These are phyloP conservation scores for Penicillium samsonianum DNA, from an alignment of 495 filamentous ascomycete genomes.

Conservation along the genomic window DNA sequence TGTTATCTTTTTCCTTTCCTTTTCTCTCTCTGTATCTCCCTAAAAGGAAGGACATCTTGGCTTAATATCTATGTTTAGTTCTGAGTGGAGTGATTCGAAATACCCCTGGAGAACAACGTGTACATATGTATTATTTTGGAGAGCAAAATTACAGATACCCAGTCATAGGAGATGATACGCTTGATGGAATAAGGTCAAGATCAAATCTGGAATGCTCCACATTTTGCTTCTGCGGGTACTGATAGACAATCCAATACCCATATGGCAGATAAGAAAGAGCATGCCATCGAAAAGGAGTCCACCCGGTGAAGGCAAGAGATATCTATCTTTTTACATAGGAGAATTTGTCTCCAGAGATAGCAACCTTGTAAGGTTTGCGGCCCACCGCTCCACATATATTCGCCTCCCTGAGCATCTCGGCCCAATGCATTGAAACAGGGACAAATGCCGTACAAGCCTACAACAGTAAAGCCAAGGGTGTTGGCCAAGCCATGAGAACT, in stretches of 20 bases:
- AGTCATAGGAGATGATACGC: too few species aligned
- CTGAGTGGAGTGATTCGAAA: too few species aligned
- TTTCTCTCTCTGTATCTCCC: too few species aligned
- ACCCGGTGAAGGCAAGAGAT: slow-evolving; percentile 1
- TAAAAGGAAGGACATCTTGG: too few species aligned
- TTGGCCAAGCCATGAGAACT: neutral
- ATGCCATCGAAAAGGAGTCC: too few species aligned
- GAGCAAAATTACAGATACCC: too few species aligned
- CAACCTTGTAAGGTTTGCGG: neutral
- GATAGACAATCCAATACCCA: neutral
- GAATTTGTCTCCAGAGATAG: slow-evolving; percentile 10
- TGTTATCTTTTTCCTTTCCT: neutral
- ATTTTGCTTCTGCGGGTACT: neutral
- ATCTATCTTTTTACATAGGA: slow-evolving; percentile 7
- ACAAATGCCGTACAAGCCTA: neutral
- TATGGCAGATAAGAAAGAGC: too few species aligned
- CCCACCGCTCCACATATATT: slow-evolving; percentile 3
- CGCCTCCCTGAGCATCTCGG: neutral
- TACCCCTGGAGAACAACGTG: too few species aligned
- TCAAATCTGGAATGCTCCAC: neutral
- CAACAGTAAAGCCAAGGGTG: neutral
- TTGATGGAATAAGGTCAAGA: neutral
- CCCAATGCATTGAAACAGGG: neutral
- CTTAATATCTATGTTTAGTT: too few species aligned
- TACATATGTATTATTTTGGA: too few species aligned